Conservation (phyloP, 1,139 yeast species). For the Meyerozyma sp. region DNA sequence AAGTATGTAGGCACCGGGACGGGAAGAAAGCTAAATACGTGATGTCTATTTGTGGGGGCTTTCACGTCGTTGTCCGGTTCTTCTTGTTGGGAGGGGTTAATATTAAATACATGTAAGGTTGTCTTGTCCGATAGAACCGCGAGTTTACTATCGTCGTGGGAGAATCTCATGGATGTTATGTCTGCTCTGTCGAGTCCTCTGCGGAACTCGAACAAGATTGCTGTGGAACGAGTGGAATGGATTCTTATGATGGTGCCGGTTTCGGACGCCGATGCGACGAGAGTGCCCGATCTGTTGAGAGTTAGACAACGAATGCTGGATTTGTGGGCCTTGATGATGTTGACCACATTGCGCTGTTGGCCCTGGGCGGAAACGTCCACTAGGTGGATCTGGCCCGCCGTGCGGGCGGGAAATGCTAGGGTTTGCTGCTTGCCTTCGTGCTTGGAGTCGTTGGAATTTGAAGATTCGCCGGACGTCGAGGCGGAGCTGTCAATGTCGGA, state of each 20-base stretch:
- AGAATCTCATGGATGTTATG: slow-evolving; percentile 78
- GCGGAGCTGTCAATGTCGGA: slow-evolving; percentile 11
- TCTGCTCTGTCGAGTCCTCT: slow-evolving; percentile 83
- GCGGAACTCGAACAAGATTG: slow-evolving; percentile 73
- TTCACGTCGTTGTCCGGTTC: slow-evolving; percentile 3
- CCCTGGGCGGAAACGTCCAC: slow-evolving; percentile 64
- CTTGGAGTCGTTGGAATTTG: slow-evolving; percentile 10
- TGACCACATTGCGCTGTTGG: slow-evolving; percentile 55
- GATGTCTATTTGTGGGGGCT: slow-evolving; percentile 48
- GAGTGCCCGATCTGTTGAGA: slow-evolving; percentile 64
- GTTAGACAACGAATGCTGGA: slow-evolving; percentile 63
- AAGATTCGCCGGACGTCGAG: slow-evolving; percentile 10
- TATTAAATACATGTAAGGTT: slow-evolving; percentile 78
- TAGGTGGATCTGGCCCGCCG: slow-evolving; percentile 72
- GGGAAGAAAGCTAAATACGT: slow-evolving; percentile 57
- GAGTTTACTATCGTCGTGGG: slow-evolving; percentile 65
- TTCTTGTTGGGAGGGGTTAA: slow-evolving; percentile 14
- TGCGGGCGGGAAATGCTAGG: slow-evolving; percentile 69
- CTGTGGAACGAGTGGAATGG: slow-evolving; percentile 71
- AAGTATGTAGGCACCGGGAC: slow-evolving; percentile 64
- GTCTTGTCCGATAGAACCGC: slow-evolving; percentile 88
- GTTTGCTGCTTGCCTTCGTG: slow-evolving; percentile 36
- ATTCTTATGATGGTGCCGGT: slow-evolving; percentile 83
- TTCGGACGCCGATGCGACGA: slow-evolving; percentile 84
- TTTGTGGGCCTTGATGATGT: slow-evolving; percentile 81